Base-by-base conservation (phyloP, 768 basidiomycete species). In the Leccinum arenicola region DNA sequence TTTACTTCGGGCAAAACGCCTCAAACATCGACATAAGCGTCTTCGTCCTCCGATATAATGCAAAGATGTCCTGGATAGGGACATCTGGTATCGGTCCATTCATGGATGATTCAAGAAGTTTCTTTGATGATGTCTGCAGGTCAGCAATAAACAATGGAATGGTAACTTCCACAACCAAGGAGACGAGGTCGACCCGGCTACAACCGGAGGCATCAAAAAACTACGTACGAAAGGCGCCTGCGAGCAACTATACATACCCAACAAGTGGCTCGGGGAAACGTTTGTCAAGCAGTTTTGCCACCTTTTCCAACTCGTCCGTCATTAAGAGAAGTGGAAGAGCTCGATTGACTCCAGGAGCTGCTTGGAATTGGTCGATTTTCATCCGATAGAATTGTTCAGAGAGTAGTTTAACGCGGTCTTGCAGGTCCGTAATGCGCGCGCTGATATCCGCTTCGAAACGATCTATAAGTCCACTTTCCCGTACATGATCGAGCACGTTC, bases 301-400 rank as follows among this genome's bases (percentile, higher is more conserved):
- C 76, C 71, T 93, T 96, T 79, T 96, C 93, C 2, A 97, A 75
- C 75, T 96, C 95, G 50, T 90, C 88, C 4, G 91, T 92, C 83
- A 96, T 85, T 29, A 91, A 73, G 29, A 96, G 74, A 38, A 95
- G 75, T 1, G 93, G 93, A 36, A 93, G 75, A 0, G 93, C 91
- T 45, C 87, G 80, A 66, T 94, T 93, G 12, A 89, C 88, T 1
- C 91, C 91, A 4, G 89, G 89, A 6, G 84, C 76, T 3, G 82
- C 74, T 63, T 84, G 84, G 65, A 90, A 77, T 64, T 87, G 84
- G 47, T 81, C 78, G 64, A 84, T 81, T 74, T 84, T 88, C 56
- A 74, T 71, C 15, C 82, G 82, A 67, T 88, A 93, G 75, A 80
- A 85, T 9, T 84, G 76, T 6, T 77, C 78, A 3, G 87, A 77